A percentile compares a stretch with the other conserved stretches of the same genome.
Evolutionary conservation across 345 rosid species (phyloP).

Genomic region (Pugionium cornutum): DNA sequence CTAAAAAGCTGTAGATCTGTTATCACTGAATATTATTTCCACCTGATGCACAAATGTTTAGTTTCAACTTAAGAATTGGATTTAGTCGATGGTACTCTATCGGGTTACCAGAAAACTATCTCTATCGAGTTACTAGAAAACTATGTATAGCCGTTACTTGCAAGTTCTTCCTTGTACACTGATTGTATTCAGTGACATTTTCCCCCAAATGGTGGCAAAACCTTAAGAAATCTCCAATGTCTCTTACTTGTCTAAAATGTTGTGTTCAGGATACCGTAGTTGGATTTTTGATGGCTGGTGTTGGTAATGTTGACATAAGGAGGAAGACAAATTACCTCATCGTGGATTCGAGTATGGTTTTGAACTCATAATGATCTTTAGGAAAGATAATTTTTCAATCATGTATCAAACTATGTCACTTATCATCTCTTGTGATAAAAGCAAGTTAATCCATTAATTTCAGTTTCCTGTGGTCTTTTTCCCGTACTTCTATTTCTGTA

Average conservation of each 20-base stretch:
- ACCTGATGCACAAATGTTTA: neutral
- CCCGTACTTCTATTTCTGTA: constrained; percentile 20
- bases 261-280: constrained; percentile 72
- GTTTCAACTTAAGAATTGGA: neutral
- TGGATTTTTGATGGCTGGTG: constrained; percentile 97
- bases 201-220: too few species aligned
- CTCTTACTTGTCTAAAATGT: constrained; percentile 10
- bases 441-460: constrained; percentile 1
- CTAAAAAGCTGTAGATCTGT: neutral
- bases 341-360: constrained; percentile 82
- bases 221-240: neutral
- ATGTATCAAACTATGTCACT: neutral
- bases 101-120: neutral
- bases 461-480: constrained; percentile 17
- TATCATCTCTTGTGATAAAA: neutral
- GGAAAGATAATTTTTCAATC: neutral
- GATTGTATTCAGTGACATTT: neutral
- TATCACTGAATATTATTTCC: constrained; percentile 9
- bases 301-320: constrained; percentile 94
- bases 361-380: constrained; percentile 14
- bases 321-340: constrained; percentile 94
- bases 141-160: neutral
- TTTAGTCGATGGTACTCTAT: too few species aligned
- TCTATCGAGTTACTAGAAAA: neutral
- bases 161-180: too few species aligned